Evolutionary conservation across 2,329 filamentous ascomycete species (phyloP).

Genomic region (Elsinoe batatas): DNA sequence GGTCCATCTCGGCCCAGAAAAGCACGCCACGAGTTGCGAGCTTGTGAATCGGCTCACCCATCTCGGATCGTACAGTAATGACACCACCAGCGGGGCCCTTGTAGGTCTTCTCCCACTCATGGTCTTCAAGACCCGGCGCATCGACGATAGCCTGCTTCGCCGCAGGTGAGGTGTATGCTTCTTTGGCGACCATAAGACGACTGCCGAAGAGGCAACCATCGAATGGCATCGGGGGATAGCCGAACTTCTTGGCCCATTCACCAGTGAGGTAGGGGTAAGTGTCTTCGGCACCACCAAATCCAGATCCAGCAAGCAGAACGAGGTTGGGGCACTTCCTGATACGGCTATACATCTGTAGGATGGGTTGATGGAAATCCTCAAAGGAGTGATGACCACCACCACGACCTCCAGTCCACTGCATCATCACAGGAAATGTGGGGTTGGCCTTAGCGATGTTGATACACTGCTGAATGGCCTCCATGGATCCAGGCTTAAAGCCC

Average conservation of each 20-base stretch:
- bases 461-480: slow-evolving; percentile 77
- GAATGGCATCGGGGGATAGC: slow-evolving; percentile 87
- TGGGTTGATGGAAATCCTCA: slow-evolving; percentile 89
- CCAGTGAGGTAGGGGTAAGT: slow-evolving; percentile 89
- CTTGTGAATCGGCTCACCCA: slow-evolving; percentile 99
- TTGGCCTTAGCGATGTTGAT: slow-evolving; percentile 94
- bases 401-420: slow-evolving; percentile 92
- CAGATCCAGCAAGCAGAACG: slow-evolving; percentile 79
- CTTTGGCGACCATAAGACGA: slow-evolving; percentile 91
- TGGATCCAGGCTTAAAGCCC: slow-evolving; percentile 83
- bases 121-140: slow-evolving; percentile 70
- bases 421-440: slow-evolving; percentile 79
- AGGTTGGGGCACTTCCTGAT: slow-evolving; percentile 81
- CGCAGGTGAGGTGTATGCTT: slow-evolving; percentile 75
- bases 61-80: slow-evolving; percentile 94
- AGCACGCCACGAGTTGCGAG: slow-evolving; percentile 88
- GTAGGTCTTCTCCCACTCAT: slow-evolving; percentile 86
- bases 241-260: slow-evolving; percentile 75
- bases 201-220: slow-evolving; percentile 86
- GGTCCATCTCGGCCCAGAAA: slow-evolving; percentile 98
- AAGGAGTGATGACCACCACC: slow-evolving; percentile 91
- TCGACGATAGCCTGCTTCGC: slow-evolving; percentile 87
- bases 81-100: slow-evolving; percentile 84
- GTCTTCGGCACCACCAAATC: slow-evolving; percentile 81
- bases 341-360: slow-evolving; percentile 81